Evolutionary conservation across 768 basidiomycete genomes (phyloP).

Genomic region (Agrocybe praecox): DNA sequence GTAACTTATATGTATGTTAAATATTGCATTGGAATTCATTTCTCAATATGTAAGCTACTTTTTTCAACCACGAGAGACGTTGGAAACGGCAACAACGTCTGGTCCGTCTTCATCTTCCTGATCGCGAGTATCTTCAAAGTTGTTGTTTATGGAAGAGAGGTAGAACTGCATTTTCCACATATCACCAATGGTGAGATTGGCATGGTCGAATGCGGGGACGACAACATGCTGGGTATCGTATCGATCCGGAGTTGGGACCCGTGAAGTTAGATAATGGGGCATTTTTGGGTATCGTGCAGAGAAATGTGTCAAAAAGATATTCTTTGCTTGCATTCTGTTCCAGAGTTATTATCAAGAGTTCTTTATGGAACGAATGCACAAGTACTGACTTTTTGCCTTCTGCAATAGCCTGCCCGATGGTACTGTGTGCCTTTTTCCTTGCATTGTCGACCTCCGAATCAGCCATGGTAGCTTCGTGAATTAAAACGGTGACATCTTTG

Average conservation of each 20-base stretch:
- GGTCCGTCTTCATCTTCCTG: constrained; percentile 33
- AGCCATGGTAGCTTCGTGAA: constrained; percentile 94
- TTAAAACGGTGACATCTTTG: constrained; percentile 71
- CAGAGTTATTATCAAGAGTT: constrained; percentile 1
- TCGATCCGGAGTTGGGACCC: constrained; percentile 9
- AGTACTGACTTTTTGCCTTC: constrained; percentile 65
- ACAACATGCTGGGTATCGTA: constrained; percentile 45
- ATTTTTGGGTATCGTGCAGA: constrained; percentile 92
- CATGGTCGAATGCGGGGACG: constrained; percentile 82
- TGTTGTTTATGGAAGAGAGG: constrained; percentile 67
- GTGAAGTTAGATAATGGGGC: constrained; percentile 51
- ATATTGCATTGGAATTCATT: background rate
- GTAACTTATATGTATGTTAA: background rate
- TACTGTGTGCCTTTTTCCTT: constrained; percentile 79
- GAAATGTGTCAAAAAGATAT: constrained; percentile 93
- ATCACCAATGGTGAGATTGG: constrained; percentile 68
- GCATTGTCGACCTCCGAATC: constrained; percentile 83
- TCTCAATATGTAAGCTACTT: background rate
- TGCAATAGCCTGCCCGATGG: constrained; percentile 84
- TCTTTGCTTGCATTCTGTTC: constrained; percentile 79
- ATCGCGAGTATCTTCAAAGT: constrained; percentile 58
- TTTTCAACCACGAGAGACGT: constrained; percentile 7
- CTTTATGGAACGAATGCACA: background rate
- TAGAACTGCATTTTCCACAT: constrained; percentile 90
- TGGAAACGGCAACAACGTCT: background rate